Evolutionary conservation across 768 basidiomycete genomes (phyloP).

Genomic region (Kwoniella newhampshirensis): DNA sequence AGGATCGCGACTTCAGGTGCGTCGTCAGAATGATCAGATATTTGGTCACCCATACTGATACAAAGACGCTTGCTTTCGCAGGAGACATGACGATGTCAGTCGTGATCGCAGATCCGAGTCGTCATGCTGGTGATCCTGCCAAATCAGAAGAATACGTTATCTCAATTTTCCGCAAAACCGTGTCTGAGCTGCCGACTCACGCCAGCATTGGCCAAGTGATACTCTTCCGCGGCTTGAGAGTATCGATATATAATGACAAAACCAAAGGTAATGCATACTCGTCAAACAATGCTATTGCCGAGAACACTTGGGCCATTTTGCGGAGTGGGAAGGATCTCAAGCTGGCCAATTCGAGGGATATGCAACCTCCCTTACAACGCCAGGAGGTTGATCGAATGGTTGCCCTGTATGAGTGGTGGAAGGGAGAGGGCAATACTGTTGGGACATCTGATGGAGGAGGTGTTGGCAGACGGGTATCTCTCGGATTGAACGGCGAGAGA

Average conservation of each 20-base stretch:
- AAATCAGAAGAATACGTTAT: slow-evolving; percentile 29
- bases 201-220: slow-evolving; percentile 22
- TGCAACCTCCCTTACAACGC: slow-evolving; percentile 7
- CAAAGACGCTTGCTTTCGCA: slow-evolving; percentile 1
- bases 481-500: not conserved
- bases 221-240: slow-evolving; percentile 27
- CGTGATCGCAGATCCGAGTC: slow-evolving; percentile 33
- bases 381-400: slow-evolving; percentile 27
- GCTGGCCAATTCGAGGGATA: slow-evolving; percentile 2
- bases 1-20: not conserved
- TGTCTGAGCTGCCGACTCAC: slow-evolving; percentile 19
- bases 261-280: slow-evolving; percentile 32
- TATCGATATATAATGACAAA: slow-evolving; percentile 27
- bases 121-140: slow-evolving; percentile 5
- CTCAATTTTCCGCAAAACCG: slow-evolving; percentile 24
- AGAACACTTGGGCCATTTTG: slow-evolving; percentile 28
- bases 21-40: not conserved
- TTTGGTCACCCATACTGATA: not conserved
- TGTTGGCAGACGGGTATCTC: not conserved
- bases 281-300: not conserved
- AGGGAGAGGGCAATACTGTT: not conserved
- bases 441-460: not conserved
- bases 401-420: slow-evolving; percentile 26
- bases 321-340: slow-evolving; percentile 11
- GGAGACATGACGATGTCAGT: slow-evolving; percentile 25